Conservation (phyloP, 306 rosid genomes). For the Quercus cerris region DNA sequence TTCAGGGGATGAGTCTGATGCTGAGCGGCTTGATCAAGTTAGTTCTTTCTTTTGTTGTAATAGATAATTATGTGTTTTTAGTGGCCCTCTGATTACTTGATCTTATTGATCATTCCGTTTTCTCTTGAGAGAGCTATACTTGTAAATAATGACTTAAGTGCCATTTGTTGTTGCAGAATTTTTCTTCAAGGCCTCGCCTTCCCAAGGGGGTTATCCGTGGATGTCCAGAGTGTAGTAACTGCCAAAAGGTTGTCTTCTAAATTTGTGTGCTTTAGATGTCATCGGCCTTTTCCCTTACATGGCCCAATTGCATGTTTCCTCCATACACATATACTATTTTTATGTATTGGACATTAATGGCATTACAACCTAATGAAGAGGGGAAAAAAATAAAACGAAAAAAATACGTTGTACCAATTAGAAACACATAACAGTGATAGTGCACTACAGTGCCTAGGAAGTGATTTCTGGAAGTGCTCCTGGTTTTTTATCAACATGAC, state of each 20-base stretch:
- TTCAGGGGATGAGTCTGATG: conserved; percentile 64
- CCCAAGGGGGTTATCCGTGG: conserved; percentile 91
- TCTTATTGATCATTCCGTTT: conserved; percentile 11
- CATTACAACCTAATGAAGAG: background rate
- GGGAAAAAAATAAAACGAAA: background rate
- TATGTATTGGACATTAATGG: background rate
- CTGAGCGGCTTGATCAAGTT: conserved; percentile 70
- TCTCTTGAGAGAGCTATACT: conserved; percentile 8
- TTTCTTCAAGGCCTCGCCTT: conserved; percentile 47
- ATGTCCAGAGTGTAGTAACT: conserved; percentile 74
- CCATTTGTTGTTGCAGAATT: conserved; percentile 55
- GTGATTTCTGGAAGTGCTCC: conserved; percentile 9
- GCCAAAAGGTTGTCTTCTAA: conserved; percentile 71
- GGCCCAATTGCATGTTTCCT: conserved; percentile 14
- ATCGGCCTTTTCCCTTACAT: conserved; percentile 1
- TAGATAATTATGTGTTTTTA: conserved; percentile 22
- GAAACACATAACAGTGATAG: background rate
- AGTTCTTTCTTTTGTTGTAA: conserved; percentile 15
- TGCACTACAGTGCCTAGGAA: conserved; percentile 14
- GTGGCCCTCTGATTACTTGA: conserved; percentile 13
- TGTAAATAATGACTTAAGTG: conserved; percentile 33
- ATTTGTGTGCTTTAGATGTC: conserved; percentile 3
- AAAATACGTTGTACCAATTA: background rate
- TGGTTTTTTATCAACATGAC: conserved; percentile 1
- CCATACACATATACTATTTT: background rate